Evolutionary conservation across 257 asterid genomes (phyloP), one percentile per base, ranked within the genome.

Genomic region (Voacanga thouarsii): DNA sequence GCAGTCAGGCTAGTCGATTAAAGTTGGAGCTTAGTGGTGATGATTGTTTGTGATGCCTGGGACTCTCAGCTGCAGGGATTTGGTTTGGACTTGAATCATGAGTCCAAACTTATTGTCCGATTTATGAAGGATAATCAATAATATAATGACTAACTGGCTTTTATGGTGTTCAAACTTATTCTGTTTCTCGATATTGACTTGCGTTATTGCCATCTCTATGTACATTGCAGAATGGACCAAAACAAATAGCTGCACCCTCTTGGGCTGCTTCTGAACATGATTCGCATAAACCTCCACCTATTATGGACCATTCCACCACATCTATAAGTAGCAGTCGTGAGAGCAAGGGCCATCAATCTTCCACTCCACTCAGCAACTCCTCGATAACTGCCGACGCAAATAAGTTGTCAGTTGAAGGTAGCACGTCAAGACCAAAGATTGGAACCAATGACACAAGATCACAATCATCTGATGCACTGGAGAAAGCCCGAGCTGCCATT

Each of bases 401-500:
- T 45, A 84, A 80, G 74, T 73, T 87, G 7, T 75, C 90, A 44
- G 44, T 39, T 50, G 66, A 78, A 50, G 78, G 82, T 78, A 78
- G 30, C 75, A 85, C n/a, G 59, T 72, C 56, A 28, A 78, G 77
- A 49, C 77, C 88, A 43, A 28, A 70, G 14, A 30, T 18, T 28
- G 82, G 72, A 65, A 72, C n/a, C 73, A 86, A 83, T 78, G 83
- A 82, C 70, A 71, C 81, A 50, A 82, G 80, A 81, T 39, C 80
- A 39, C 86, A 77, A 57, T 55, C 96, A 53, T 84, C 88, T 23
- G 94, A 90, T 71, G 92, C 74, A 23, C 43, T 93, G 82, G 88
- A 86, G 85, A 87, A 77, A 84, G 99, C 98, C 77, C 93, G 90
- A 9, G 78, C 84, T 82, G 97, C 99, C 60, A 89, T 95, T 80